Base-by-base conservation (phyloP, 2,329 filamentous ascomycete genomes). In the Trichoderma asperellum region DNA sequence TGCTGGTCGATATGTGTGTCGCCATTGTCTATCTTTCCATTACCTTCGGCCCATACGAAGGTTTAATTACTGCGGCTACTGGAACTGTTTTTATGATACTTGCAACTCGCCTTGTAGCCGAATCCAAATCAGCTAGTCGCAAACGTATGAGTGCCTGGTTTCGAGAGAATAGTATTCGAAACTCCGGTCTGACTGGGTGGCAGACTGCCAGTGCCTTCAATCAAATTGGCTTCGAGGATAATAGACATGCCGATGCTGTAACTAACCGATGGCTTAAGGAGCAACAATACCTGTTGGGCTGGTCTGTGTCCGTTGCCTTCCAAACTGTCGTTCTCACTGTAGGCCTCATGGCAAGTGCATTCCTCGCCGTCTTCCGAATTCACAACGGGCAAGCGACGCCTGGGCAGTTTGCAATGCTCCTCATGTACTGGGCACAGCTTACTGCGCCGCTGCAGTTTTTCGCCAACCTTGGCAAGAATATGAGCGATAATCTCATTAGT, bases 361-460 rank as follows among this genome's bases (percentile, higher is more conserved):
- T 87, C 73, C 73, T 89, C 52, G 86, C 86, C 2, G 85, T 89
- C 0, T 91, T 89, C 76, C 89, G 91, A 71, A 89, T 93, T 66
- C 89, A 85, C 2, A 84, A 83, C n/a, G 85, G 85, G 1, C 79
- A 85, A 64, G 85, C 87, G 5, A 87, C 86, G 5, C 82, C 91
- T 12, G 91, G 91, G 68, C 85, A 91, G 72, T 92, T 93, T 73
- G 88, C 91, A 68, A 88, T 89, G 79, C 82, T 93, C 18, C 80
- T 93, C 70, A 90, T 89, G 65, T 93, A 93, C 77, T 92, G 92
- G 90, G 86, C 86, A 21, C 91, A 93, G 75, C 83, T 93, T 47
- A 90, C 91, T 56, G 85, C 87, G 2, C 91, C 91, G 2, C 83
- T 93, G 65, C 89, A 89, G 72, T 92, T 91, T 78, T 92, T 93